Evolutionary conservation across 2,329 filamentous ascomycete species (phyloP).

Genomic region (Botryotinia calthae): DNA sequence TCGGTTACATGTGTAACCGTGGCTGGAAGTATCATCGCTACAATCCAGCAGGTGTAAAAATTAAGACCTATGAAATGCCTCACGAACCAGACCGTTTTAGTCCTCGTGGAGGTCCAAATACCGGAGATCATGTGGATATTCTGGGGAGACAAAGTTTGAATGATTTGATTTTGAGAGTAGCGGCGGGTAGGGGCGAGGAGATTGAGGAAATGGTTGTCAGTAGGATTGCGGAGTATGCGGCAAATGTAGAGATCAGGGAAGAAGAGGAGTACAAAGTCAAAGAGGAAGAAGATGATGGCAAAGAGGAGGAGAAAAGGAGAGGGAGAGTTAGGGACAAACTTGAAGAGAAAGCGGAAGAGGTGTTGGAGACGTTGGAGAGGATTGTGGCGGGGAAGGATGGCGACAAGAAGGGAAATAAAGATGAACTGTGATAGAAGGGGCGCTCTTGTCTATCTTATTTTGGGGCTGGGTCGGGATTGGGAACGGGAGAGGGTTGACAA

Average conservation of each 20-base stretch:
- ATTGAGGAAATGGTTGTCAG: constrained; percentile 78
- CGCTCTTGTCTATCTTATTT: background rate
- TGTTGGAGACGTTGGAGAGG: background rate
- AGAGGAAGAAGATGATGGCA: constrained; percentile 50
- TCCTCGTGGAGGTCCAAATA: constrained; percentile 68
- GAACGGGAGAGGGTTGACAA: too few species aligned
- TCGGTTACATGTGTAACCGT: constrained; percentile 94
- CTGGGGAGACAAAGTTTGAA: constrained; percentile 85
- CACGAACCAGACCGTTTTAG: constrained; percentile 93
- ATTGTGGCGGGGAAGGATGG: background rate
- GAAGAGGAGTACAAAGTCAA: constrained; percentile 28
- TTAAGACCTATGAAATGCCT: constrained; percentile 92
- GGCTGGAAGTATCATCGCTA: constrained; percentile 94
- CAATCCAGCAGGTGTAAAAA: constrained; percentile 77
- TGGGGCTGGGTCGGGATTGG: background rate
- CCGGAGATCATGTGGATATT: constrained; percentile 94
- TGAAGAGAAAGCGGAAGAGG: background rate
- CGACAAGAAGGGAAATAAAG: background rate
- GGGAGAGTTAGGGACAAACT: background rate
- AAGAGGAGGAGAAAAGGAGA: background rate
- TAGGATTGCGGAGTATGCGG: constrained; percentile 78
- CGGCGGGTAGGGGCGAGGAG: constrained; percentile 76
- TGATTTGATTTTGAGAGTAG: constrained; percentile 82
- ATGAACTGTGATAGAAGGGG: background rate
- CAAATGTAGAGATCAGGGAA: constrained; percentile 68